phyloP scores from a whole-genome alignment of 2,329 filamentous ascomycete genomes.

The Xylariales sp. region DNA sequence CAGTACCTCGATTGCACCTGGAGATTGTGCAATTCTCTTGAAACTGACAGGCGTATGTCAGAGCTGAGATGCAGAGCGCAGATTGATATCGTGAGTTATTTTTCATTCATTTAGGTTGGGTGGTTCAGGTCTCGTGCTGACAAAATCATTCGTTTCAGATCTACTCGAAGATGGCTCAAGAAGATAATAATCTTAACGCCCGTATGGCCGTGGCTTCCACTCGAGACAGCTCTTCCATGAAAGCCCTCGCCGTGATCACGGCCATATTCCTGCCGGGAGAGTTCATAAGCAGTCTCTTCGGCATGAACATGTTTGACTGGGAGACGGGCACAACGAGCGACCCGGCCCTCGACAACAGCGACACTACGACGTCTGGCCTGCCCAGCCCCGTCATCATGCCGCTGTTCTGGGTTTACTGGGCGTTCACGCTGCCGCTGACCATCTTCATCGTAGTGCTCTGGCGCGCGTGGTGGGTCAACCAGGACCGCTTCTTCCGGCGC shows the following conservation, averaged over 20 bases:
- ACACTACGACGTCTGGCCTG: background rate
- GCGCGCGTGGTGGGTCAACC: background rate
- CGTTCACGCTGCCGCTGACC: background rate
- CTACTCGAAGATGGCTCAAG: constrained; percentile 43
- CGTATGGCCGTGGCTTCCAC: too few species aligned
- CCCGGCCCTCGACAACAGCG: background rate
- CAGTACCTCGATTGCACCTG: constrained; percentile 41
- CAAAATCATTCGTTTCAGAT: constrained; percentile 23
- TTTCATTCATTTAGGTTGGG: background rate
- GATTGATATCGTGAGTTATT: constrained; percentile 41
- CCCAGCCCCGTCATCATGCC: background rate
- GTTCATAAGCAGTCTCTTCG: background rate
- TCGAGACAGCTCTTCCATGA: background rate
- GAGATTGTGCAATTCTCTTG: constrained; percentile 37
- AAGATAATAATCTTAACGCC: background rate
- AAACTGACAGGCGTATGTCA: constrained; percentile 41
- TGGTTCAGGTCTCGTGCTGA: too few species aligned
- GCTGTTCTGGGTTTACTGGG: background rate
- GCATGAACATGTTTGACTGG: background rate
- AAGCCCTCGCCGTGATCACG: background rate
- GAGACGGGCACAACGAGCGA: background rate
- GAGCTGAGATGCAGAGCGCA: constrained; percentile 41
- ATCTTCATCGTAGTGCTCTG: background rate
- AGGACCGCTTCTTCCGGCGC: background rate
- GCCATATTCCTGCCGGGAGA: background rate